These are phyloP conservation scores for Citrus trifoliata DNA, from an alignment of 345 rosid species.

Conservation along the genomic window DNA sequence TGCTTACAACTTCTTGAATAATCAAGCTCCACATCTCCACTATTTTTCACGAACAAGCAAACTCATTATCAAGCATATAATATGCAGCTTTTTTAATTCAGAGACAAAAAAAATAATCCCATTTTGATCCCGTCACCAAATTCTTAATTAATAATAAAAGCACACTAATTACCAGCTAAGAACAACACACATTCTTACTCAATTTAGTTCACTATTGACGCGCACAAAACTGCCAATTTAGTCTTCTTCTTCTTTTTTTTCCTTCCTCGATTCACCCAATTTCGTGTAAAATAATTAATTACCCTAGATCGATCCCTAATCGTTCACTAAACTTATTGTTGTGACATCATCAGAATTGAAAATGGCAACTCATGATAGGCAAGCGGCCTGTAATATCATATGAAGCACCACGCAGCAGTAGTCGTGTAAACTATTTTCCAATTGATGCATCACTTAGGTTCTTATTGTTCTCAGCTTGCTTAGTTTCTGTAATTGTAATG, in stretches of 20 bases:
- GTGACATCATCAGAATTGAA: no score
- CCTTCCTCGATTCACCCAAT: neutral
- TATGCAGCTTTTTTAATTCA: no score
- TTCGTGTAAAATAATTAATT: no score
- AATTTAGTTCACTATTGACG: neutral
- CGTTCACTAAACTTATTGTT: no score
- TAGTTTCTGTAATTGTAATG: slow-evolving; percentile 51
- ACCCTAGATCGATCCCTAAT: no score
- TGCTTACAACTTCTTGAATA: neutral
- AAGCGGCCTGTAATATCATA: slow-evolving; percentile 23
- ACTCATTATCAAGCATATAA: no score
- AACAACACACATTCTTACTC: neutral
- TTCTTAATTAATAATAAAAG: no score
- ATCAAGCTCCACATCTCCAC: no score
- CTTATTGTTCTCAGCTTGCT: slow-evolving; percentile 46
- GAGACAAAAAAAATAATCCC: no score
- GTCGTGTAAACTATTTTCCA: slow-evolving; percentile 14
- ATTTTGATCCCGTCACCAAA: no score
- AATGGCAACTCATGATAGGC: neutral
- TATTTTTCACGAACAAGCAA: no score
- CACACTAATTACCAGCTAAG: neutral
- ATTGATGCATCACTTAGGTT: slow-evolving; percentile 49
- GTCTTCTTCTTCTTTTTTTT: no score
- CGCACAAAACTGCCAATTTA: neutral
- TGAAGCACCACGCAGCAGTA: slow-evolving; percentile 13